Conservation (phyloP, 306 rosid species). For the Comarum palustre region DNA sequence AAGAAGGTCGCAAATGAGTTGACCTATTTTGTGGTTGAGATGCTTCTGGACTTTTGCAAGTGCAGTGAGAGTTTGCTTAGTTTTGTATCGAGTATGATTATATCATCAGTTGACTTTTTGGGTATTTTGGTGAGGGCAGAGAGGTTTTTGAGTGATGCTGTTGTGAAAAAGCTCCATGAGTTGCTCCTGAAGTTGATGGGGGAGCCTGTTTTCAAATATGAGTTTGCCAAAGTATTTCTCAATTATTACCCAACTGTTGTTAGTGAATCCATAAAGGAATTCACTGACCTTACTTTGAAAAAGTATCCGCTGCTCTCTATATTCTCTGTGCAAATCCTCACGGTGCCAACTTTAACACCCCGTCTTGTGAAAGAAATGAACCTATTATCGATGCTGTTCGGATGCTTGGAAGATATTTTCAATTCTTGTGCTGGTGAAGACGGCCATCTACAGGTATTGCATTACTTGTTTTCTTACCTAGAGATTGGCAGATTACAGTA, state of each 20-base stretch:
- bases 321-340: conserved; percentile 93
- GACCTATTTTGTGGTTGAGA: conserved; percentile 69
- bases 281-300: conserved; percentile 38
- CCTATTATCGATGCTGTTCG: conserved; percentile 69
- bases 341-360: conserved; percentile 89
- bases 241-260: conserved; percentile 80
- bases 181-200: conserved; percentile 81
- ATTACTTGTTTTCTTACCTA: not conserved
- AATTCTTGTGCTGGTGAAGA: conserved; percentile 68
- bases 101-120: conserved; percentile 53
- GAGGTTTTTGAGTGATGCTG: conserved; percentile 56
- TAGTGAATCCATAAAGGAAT: conserved; percentile 53
- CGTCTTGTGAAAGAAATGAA: conserved; percentile 87
- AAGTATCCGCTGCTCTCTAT: conserved; percentile 57
- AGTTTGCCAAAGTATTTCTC: conserved; percentile 82
- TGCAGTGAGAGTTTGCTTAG: conserved; percentile 95
- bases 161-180: conserved; percentile 71
- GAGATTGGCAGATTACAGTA: conserved; percentile 6
- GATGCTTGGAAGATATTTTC: conserved; percentile 73
- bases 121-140: conserved; percentile 67
- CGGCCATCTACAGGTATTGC: conserved; percentile 69
- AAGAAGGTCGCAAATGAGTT: conserved; percentile 67
- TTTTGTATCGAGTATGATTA: conserved; percentile 62
- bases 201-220: conserved; percentile 82
- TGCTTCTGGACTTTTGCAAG: conserved; percentile 82